phyloP scores from a whole-genome alignment of 2,329 filamentous ascomycete genomes.

The Fusarium sp. region DNA sequence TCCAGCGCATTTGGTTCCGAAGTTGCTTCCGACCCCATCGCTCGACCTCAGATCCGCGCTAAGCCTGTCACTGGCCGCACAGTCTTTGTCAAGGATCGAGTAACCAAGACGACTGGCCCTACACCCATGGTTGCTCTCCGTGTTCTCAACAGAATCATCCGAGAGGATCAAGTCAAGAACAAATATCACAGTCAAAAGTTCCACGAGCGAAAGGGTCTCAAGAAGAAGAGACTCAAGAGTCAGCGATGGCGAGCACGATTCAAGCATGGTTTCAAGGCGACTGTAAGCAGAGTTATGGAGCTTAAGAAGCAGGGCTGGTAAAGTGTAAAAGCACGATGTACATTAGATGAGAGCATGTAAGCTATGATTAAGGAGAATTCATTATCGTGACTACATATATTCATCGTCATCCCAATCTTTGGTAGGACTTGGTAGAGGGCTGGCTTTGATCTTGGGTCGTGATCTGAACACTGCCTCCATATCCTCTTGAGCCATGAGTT shows the following conservation, averaged over 20 bases:
- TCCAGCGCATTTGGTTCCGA: conserved; percentile 39
- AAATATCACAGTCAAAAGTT: conserved; percentile 73
- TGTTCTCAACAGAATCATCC: conserved; percentile 55
- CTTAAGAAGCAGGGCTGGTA: conserved; percentile 85
- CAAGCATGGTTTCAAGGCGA: conserved; percentile 74
- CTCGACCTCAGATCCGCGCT: conserved; percentile 48
- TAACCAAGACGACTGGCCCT: conserved; percentile 47
- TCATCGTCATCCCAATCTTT: conserved; percentile 51
- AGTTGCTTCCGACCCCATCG: conserved; percentile 41
- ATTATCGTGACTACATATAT: conserved; percentile 42
- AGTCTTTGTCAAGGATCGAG: conserved; percentile 53
- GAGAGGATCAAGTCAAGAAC: conserved; percentile 67
- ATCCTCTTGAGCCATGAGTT: conserved; percentile 78
- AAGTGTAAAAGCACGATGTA: conserved; percentile 43
- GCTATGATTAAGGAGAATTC: conserved; percentile 28
- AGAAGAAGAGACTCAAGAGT: conserved; percentile 79
- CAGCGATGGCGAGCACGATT: conserved; percentile 78
- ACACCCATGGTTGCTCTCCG: conserved; percentile 61
- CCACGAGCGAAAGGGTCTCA: conserved; percentile 81
- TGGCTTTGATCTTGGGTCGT: conserved; percentile 81
- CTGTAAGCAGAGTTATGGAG: conserved; percentile 73
- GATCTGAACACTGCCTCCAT: conserved; percentile 88
- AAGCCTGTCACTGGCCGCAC: conserved; percentile 54
- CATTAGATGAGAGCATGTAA: conserved; percentile 46
- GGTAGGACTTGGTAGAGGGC: conserved; percentile 70